Percentiles rank a stretch among this genome's conserved stretches.
Evolutionary conservation across 148 eudicot species (phyloP).

Genomic region (Dianthus caryophyllus): DNA sequence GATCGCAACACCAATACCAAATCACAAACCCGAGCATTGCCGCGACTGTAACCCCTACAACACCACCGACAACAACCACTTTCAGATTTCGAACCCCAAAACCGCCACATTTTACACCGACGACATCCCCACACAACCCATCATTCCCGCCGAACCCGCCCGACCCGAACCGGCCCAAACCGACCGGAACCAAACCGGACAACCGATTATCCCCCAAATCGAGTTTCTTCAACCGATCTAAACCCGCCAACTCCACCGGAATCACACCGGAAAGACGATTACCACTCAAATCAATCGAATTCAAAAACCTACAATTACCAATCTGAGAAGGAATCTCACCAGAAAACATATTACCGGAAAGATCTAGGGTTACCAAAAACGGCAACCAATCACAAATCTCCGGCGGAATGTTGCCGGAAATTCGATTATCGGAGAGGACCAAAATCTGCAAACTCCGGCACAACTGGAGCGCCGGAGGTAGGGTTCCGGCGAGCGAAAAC

Average conservation of each 20-base stretch:
- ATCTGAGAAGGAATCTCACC: slow-evolving; percentile 56
- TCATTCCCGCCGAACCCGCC: slow-evolving; percentile 45
- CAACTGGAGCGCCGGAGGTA: slow-evolving; percentile 42
- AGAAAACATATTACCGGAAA: slow-evolving; percentile 46
- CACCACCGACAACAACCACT: slow-evolving; percentile 65
- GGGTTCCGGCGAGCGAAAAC: slow-evolving; percentile 35
- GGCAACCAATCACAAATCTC: slow-evolving; percentile 71
- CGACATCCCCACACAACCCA: slow-evolving; percentile 57
- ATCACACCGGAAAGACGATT: slow-evolving; percentile 56
- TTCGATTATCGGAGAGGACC: slow-evolving; percentile 47
- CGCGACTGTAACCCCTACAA: slow-evolving; percentile 54
- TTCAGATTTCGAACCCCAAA: slow-evolving; percentile 43
- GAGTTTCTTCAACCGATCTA: slow-evolving; percentile 52
- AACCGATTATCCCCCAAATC: slow-evolving; percentile 46
- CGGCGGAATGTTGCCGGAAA: slow-evolving; percentile 55
- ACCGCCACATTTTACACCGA: slow-evolving; percentile 48
- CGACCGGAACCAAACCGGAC: slow-evolving; percentile 51
- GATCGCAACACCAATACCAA: slow-evolving; percentile 67
- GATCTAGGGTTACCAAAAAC: slow-evolving; percentile 59
- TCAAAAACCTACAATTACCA: slow-evolving; percentile 57
- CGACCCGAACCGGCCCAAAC: slow-evolving; percentile 21
- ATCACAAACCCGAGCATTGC: slow-evolving; percentile 52
- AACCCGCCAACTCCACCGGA: slow-evolving; percentile 46
- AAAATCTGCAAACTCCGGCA: slow-evolving; percentile 56
- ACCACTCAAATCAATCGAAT: slow-evolving; percentile 37